Conservation (phyloP, 805 yeast genomes). For the Yamadazyma akitaensis region DNA sequence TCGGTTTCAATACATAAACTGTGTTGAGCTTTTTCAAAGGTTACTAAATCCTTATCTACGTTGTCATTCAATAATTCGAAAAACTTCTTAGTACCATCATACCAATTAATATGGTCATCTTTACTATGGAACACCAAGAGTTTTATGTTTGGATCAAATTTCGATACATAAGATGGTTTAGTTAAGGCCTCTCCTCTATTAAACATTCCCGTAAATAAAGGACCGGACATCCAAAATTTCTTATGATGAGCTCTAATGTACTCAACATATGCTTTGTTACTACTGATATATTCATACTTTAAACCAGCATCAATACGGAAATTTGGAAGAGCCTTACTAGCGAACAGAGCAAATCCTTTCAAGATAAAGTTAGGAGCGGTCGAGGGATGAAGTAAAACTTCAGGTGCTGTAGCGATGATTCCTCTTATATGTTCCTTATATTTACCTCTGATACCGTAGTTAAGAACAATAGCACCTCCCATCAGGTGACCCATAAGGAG, state of each 20-base stretch:
- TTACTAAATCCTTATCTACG: conserved; percentile 28
- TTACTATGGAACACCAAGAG: conserved; percentile 60
- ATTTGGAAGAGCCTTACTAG: conserved; percentile 42
- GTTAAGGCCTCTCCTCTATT: conserved; percentile 56
- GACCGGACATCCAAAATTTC: conserved; percentile 49
- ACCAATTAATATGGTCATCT: conserved; percentile 59
- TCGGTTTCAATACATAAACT: conserved; percentile 46
- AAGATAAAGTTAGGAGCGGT: conserved; percentile 51
- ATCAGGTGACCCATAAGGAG: conserved; percentile 68
- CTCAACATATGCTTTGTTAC: conserved; percentile 43
- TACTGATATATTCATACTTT: conserved; percentile 51
- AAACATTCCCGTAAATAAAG: conserved; percentile 60
- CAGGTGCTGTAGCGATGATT: conserved; percentile 56
- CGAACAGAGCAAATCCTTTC: conserved; percentile 39
- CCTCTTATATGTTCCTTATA: conserved; percentile 45
- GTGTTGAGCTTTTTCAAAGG: conserved; percentile 38
- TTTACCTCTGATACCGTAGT: conserved; percentile 58
- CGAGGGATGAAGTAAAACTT: conserved; percentile 54
- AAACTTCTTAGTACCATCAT: conserved; percentile 45
- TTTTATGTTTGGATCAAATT: conserved; percentile 41
- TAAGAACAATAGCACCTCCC: conserved; percentile 75
- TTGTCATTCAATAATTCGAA: conserved; percentile 28
- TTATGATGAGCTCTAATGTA: conserved; percentile 39
- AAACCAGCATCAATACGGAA: conserved; percentile 54
- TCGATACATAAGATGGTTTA: conserved; percentile 31